phyloP scores from a whole-genome alignment of 2,329 filamentous ascomycete species.

The Cordyceps cicadae region DNA sequence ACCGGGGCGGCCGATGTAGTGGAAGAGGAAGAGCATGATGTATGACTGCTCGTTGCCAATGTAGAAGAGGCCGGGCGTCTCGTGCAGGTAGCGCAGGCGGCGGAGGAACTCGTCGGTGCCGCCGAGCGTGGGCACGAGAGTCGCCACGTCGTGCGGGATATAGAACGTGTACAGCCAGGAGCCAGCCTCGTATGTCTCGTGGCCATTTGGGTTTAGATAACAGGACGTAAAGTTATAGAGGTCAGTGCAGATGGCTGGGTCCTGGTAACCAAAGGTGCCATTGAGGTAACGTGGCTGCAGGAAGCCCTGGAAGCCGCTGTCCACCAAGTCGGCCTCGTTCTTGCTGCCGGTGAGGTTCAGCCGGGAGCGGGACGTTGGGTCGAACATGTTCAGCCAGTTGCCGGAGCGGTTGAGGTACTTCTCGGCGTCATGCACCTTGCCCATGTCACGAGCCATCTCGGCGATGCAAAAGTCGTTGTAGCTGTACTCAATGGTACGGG shows the following conservation, averaged over 20 bases:
- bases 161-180: constrained; percentile 65
- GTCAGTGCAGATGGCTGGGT: constrained; percentile 37
- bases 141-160: constrained; percentile 38
- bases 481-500: constrained; percentile 68
- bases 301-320: constrained; percentile 56
- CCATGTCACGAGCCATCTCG: constrained; percentile 51
- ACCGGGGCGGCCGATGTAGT: constrained; percentile 59
- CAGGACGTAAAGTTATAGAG: constrained; percentile 37
- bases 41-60: constrained; percentile 56
- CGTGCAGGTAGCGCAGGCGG: constrained; percentile 57
- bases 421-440: constrained; percentile 39
- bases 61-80: constrained; percentile 54
- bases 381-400: constrained; percentile 65
- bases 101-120: constrained; percentile 48
- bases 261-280: constrained; percentile 58
- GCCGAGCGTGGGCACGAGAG: constrained; percentile 47
- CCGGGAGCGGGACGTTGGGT: constrained; percentile 23
- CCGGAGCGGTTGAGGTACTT: constrained; percentile 54
- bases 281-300: constrained; percentile 60
- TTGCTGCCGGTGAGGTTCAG: constrained; percentile 33
- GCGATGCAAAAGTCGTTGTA: constrained; percentile 71
- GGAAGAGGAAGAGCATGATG: constrained; percentile 46
- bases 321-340: constrained; percentile 17
- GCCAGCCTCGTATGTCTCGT: constrained; percentile 58
- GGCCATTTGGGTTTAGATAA: constrained; percentile 20